Base-by-base conservation (phyloP, 2,329 filamentous ascomycete species). In the Paracoccidioides brasiliensis region DNA sequence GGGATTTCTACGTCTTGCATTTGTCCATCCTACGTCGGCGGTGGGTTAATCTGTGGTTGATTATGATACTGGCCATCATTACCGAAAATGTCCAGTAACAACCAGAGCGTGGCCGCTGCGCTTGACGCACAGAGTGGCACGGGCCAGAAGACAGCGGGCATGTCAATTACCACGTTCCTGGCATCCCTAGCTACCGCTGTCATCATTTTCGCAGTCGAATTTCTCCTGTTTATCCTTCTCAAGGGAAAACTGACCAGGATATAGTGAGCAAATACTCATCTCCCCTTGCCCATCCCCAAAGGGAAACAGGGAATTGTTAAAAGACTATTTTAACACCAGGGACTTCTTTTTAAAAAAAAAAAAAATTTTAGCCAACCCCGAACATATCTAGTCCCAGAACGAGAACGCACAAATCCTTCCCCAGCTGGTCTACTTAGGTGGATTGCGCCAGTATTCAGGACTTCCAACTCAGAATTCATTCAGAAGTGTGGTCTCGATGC, bases 401-500 rank as follows among this genome's bases (percentile, higher is more conserved):
- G 85, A 65, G 87, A 95, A 73, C 82, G 89, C 62, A 90, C 88
- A 7, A 79, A 84, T n/a, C 75, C 86, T 0, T 87, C 88, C 1
- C 86, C 86, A 0, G 72, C 62, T 66, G 79, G 70, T 67, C 74
- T 78, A 32, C 74, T 76, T 56, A 70, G 67, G 63, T 82, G 79
- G 80, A 69, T 80, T 51, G 65, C 67, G 12, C 77, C 79, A 3
- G 76, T 75, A 60, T 95, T 77, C 77, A 87, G 73, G 69, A 83
- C 74, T 73, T 88, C 73, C 69, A 82, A 76, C 80, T 88, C 88
- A 10, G 88, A 95, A 63, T 82, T 98, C 62, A 95, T 98, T 64
- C 85, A 91, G 54, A 95, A 96, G 70, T 96, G 91, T 63, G 93
- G 93, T 15, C 80, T 98, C 8, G 93, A 98, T 68, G 90, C 91